These are phyloP conservation scores for Bjerkandera adusta DNA, from an alignment of 1,284 basidiomycete genomes.

Conservation along the genomic window DNA sequence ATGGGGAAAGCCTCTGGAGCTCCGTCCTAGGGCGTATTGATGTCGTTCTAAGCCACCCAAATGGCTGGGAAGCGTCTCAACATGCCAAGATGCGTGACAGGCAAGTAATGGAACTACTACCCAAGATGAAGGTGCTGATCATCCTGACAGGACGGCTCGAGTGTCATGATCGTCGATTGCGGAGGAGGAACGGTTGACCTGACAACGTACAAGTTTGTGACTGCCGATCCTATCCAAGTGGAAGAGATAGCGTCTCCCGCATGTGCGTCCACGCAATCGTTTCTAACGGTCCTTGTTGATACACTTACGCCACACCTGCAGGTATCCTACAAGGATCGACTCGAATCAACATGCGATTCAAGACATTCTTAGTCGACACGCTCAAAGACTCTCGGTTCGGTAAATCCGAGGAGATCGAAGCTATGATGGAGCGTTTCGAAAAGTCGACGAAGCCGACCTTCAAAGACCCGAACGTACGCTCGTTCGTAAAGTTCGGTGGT, in stretches of 20 bases:
- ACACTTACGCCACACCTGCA: no score
- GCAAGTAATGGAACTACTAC: no score
- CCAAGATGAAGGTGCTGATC: no score
- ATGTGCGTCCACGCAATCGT: no score
- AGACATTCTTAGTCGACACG: constrained; percentile 32
- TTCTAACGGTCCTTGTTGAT: no score
- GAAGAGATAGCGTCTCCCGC: constrained; percentile 40
- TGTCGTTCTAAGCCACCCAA: constrained; percentile 40
- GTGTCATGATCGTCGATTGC: constrained; percentile 53
- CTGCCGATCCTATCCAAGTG: constrained; percentile 22
- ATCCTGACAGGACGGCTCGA: constrained; percentile 34
- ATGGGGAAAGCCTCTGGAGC: constrained; percentile 37
- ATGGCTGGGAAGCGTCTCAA: constrained; percentile 43
- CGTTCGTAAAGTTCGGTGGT: constrained; percentile 42
- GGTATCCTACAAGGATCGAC: constrained; percentile 27
- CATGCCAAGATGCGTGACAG: constrained; percentile 40
- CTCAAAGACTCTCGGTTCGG: constrained; percentile 35
- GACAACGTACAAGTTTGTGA: constrained; percentile 41
- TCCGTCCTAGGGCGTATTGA: constrained; percentile 33
- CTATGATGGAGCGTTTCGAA: constrained; percentile 39
- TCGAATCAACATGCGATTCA: constrained; percentile 27
- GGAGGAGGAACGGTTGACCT: constrained; percentile 58
- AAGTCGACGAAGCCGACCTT: constrained; percentile 41
- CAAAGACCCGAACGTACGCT: constrained; percentile 30
- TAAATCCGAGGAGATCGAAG: constrained; percentile 32